Evolutionary conservation across 495 filamentous ascomycete species (phyloP).

Genomic region (Penicillium subrubescens): DNA sequence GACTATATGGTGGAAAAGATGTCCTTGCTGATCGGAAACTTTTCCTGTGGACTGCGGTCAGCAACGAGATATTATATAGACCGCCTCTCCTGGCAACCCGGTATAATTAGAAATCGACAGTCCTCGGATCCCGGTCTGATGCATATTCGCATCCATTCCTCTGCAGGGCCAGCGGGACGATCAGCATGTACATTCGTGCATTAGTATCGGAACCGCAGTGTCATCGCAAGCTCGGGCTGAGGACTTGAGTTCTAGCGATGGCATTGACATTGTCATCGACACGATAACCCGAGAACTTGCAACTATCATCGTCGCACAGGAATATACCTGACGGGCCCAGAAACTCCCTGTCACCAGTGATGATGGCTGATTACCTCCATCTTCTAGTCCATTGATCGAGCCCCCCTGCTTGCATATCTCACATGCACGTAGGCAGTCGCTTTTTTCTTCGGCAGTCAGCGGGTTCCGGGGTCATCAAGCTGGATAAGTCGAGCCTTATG

Average conservation of each 20-base stretch:
- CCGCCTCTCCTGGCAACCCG: background rate
- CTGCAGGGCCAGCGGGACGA: conserved; percentile 17
- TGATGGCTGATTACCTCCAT: conserved; percentile 3
- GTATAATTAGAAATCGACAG: background rate
- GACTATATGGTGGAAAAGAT: background rate
- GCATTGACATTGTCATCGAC: background rate
- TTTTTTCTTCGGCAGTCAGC: conserved; percentile 9
- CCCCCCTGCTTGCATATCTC: conserved; percentile 21
- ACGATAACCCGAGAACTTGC: background rate
- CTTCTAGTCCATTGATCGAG: conserved; percentile 2
- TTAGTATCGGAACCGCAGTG: conserved; percentile 20
- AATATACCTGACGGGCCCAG: background rate
- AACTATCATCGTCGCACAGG: conserved; percentile 4
- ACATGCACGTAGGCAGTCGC: conserved; percentile 30
- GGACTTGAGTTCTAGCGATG: background rate
- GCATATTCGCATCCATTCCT: conserved; percentile 2
- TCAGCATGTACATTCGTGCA: conserved; percentile 11
- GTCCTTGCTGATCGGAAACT: background rate
- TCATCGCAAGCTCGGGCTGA: conserved; percentile 12
- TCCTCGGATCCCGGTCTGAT: conserved; percentile 8
- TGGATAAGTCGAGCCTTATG: background rate
- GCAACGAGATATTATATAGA: background rate
- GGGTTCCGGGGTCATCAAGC: background rate
- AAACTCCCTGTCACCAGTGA: background rate
- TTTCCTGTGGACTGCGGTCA: background rate